These are phyloP conservation scores for Aureobasidium mangrovei DNA, from an alignment of 2,329 filamentous ascomycete genomes.

Conservation along the genomic window DNA sequence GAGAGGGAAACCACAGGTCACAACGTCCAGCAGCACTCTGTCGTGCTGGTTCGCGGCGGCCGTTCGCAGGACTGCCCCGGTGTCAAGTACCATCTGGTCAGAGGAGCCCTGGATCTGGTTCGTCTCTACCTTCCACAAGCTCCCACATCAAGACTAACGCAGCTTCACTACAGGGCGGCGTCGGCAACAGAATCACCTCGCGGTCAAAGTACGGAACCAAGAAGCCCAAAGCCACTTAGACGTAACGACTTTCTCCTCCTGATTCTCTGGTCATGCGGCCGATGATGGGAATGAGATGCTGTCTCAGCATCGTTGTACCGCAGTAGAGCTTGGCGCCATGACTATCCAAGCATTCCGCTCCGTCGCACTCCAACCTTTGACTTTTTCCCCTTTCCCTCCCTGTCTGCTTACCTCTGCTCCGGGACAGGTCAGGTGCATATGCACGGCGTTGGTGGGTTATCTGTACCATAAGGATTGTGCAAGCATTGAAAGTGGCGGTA, in stretches of 20 bases:
- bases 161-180: constrained; percentile 60
- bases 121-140: constrained; percentile 30
- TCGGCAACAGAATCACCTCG: constrained; percentile 71
- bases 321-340: constrained; percentile 8
- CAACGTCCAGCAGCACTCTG: constrained; percentile 97
- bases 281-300: background rate
- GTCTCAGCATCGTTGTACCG: background rate
- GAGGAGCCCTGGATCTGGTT: constrained; percentile 89
- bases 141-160: background rate
- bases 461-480: background rate
- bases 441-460: constrained; percentile 4
- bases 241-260: background rate
- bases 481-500: background rate
- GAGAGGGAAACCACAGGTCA: constrained; percentile 50
- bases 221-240: constrained; percentile 77
- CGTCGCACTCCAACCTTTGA: background rate
- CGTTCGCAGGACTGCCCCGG: constrained; percentile 95
- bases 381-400: background rate
- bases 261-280: background rate
- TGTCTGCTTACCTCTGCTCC: background rate
- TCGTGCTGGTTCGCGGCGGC: constrained; percentile 90
- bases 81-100: constrained; percentile 89
- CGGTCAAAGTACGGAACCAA: constrained; percentile 97
- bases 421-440: background rate
- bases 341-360: constrained; percentile 1